These are phyloP conservation scores for Colletotrichum viniferum DNA, from an alignment of 2,329 filamentous ascomycete species.

Conservation along the genomic window DNA sequence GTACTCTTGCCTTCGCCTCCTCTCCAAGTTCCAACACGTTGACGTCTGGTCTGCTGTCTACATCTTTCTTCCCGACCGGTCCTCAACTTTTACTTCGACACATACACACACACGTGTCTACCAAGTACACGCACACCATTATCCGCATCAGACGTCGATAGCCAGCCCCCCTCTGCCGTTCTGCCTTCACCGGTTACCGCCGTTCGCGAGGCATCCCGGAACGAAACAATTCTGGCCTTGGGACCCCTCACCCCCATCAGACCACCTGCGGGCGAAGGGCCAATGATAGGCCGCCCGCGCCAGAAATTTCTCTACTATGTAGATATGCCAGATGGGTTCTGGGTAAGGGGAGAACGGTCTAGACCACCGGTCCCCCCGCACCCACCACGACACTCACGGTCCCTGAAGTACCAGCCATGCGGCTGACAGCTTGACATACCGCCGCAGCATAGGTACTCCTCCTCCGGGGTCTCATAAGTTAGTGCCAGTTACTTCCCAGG, in stretches of 20 bases:
- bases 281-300: background rate
- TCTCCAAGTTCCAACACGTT: background rate
- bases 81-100: no score
- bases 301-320: background rate
- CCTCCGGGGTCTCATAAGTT: no score
- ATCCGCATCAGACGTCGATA: background rate
- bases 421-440: background rate
- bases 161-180: background rate
- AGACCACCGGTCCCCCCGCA: slow-evolving; percentile 13
- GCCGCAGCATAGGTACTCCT: background rate
- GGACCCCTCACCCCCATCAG: background rate
- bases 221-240: background rate
- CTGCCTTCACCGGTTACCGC: background rate
- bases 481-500: no score
- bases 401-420: background rate
- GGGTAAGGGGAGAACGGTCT: slow-evolving; percentile 17
- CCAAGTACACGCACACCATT: background rate
- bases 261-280: background rate
- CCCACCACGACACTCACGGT: background rate
- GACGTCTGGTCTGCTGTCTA: background rate
- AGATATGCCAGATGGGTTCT: background rate
- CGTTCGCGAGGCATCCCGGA: background rate
- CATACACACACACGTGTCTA: no score
- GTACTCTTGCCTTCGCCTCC: background rate
- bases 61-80: no score